Percentiles rank a stretch among this genome's conserved stretches.
These are phyloP conservation scores for Leptomonas pyrrhocoris DNA, from an alignment of 208 protist species.

Conservation along the genomic window DNA sequence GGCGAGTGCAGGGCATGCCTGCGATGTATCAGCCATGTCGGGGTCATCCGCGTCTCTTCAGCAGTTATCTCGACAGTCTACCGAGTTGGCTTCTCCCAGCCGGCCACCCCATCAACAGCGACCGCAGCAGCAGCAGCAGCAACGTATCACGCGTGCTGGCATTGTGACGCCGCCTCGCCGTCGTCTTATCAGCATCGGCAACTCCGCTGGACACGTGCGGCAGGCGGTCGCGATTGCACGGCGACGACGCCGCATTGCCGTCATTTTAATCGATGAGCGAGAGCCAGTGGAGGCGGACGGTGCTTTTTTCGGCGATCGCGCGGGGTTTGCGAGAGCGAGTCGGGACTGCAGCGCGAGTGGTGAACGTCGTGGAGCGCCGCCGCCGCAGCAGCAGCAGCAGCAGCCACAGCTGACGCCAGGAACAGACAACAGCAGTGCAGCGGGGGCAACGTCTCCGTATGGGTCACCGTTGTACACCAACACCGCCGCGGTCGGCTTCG, in stretches of 20 bases:
- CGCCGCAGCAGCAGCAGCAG: conserved; percentile 1
- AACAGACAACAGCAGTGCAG: neutral
- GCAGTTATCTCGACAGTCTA: conserved; percentile 5
- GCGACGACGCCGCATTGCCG: conserved; percentile 21
- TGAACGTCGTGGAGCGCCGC: neutral
- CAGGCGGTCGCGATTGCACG: conserved; percentile 32
- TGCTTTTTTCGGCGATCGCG: neutral
- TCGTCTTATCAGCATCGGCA: conserved; percentile 27
- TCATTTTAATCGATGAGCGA: conserved; percentile 33
- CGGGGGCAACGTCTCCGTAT: neutral
- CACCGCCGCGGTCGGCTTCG: neutral
- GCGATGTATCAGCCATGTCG: conserved; percentile 9
- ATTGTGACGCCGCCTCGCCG: conserved; percentile 15
- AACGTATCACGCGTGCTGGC: neutral
- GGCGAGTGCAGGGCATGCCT: neutral
- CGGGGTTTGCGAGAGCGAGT: neutral
- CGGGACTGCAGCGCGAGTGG: neutral
- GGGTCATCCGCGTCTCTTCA: conserved; percentile 3
- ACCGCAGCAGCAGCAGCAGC: conserved; percentile 15
- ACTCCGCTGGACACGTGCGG: conserved; percentile 10
- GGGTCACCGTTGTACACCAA: neutral
- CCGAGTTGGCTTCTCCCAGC: neutral
- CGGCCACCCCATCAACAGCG: conserved; percentile 8
- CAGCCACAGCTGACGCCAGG: neutral
- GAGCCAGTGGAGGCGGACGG: neutral